Evolutionary conservation across 2,329 filamentous ascomycete species (phyloP).

Genomic region (Pestalotiopsis sp.): DNA sequence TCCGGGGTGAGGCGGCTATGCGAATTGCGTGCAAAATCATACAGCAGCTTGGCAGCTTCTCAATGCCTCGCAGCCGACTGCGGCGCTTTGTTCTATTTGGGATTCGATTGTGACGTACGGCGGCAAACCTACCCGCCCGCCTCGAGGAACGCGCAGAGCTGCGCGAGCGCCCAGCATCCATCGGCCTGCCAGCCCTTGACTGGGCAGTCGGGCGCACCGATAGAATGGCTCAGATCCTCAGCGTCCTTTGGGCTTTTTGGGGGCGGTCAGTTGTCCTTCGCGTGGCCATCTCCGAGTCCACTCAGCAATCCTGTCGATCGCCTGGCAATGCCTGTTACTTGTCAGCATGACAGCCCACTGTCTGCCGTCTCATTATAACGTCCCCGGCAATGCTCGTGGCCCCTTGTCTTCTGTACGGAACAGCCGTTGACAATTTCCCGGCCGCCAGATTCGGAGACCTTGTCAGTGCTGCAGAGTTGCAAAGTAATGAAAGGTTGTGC

Average conservation of each 20-base stretch:
- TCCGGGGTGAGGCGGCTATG: background rate
- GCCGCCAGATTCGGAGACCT: background rate
- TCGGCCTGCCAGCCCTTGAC: background rate
- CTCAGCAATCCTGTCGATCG: background rate
- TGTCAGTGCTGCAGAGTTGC: background rate
- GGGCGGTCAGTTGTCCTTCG: background rate
- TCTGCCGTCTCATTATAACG: background rate
- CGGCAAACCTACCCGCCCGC: conserved; percentile 14
- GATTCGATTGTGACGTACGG: background rate
- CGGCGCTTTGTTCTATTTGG: conserved; percentile 10
- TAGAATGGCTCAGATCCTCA: background rate
- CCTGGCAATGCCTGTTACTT: background rate
- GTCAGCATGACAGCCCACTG: background rate
- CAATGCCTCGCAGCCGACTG: background rate
- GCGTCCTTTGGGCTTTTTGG: background rate
- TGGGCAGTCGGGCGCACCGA: background rate
- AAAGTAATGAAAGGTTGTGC: conserved; percentile 2
- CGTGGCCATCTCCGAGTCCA: background rate
- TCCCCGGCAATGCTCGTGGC: background rate
- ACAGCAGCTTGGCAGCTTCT: background rate
- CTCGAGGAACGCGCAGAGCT: background rate
- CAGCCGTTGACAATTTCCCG: background rate
- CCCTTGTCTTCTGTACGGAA: background rate
- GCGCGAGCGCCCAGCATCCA: conserved; percentile 1
- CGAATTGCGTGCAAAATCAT: background rate